These are phyloP conservation scores for Russula compacta DNA, from an alignment of 768 basidiomycete species.

Conservation along the genomic window DNA sequence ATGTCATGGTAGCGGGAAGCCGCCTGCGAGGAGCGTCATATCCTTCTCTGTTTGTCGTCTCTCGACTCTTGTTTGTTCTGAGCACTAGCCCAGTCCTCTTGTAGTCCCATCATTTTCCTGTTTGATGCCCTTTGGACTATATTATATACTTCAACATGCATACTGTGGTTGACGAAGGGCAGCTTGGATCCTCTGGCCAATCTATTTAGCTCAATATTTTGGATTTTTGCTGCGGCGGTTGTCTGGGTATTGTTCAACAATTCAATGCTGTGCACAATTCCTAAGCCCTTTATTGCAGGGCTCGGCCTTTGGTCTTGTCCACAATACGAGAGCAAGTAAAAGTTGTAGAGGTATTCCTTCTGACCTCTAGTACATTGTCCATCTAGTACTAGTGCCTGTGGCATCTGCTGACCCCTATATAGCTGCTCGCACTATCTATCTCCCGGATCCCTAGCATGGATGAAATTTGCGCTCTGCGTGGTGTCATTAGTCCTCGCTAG, in stretches of 20 bases:
- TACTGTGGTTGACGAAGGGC: constrained; percentile 62
- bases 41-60: not conserved
- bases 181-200: constrained; percentile 62
- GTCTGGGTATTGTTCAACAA: constrained; percentile 49
- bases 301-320: constrained; percentile 57
- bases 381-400: not conserved
- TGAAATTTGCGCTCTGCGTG: constrained; percentile 55
- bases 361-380: not conserved
- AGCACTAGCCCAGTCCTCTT: constrained; percentile 27
- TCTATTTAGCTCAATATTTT: constrained; percentile 67
- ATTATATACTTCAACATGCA: constrained; percentile 57
- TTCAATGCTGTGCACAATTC: not conserved
- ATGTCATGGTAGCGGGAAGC: constrained; percentile 36
- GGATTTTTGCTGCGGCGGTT: constrained; percentile 54
- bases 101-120: constrained; percentile 47
- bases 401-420: not conserved
- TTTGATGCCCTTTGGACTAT: constrained; percentile 71
- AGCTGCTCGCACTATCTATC: constrained; percentile 68
- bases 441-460: constrained; percentile 69
- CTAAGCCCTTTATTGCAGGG: constrained; percentile 37
- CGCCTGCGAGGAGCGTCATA: not conserved
- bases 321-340: constrained; percentile 24
- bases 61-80: constrained; percentile 26
- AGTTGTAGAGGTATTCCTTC: not conserved
- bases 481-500: constrained; percentile 49